These are phyloP conservation scores for Aureobasidium sp. DNA, from an alignment of 2,329 filamentous ascomycete genomes.

Conservation along the genomic window DNA sequence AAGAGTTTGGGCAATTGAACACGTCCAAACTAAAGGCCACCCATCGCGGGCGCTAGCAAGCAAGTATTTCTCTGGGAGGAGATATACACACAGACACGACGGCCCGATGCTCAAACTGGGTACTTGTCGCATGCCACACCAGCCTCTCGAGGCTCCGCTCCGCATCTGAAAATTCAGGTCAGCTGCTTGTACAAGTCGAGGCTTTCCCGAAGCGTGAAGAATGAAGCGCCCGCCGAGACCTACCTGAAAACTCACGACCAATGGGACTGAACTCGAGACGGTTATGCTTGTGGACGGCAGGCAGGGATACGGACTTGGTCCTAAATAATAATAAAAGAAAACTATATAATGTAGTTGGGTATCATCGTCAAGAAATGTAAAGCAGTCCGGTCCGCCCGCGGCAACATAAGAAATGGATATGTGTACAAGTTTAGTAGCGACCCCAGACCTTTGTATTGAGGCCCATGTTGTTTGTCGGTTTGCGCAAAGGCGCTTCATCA, in stretches of 20 bases:
- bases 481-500: slow-evolving; percentile 1
- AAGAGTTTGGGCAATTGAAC: slow-evolving; percentile 8
- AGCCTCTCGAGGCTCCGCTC: not conserved
- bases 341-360: not conserved
- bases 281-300: not conserved
- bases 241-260: not conserved
- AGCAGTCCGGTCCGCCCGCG: not conserved
- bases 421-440: slow-evolving; percentile 1
- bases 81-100: not conserved
- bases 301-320: not conserved
- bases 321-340: not conserved
- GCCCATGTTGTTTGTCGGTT: slow-evolving; percentile 6
- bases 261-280: not conserved
- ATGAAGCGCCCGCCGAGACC: not conserved
- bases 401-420: not conserved
- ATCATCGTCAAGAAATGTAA: slow-evolving; percentile 2
- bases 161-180: not conserved
- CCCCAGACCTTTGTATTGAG: slow-evolving; percentile 12
- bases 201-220: not conserved
- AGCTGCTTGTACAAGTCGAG: not conserved
- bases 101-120: not conserved
- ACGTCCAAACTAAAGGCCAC: not conserved
- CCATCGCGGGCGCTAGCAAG: not conserved
- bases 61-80: not conserved
- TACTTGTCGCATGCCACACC: not conserved